Evolutionary conservation across 305 asterid species (phyloP).

Genomic region (Fraxinus sp.): DNA sequence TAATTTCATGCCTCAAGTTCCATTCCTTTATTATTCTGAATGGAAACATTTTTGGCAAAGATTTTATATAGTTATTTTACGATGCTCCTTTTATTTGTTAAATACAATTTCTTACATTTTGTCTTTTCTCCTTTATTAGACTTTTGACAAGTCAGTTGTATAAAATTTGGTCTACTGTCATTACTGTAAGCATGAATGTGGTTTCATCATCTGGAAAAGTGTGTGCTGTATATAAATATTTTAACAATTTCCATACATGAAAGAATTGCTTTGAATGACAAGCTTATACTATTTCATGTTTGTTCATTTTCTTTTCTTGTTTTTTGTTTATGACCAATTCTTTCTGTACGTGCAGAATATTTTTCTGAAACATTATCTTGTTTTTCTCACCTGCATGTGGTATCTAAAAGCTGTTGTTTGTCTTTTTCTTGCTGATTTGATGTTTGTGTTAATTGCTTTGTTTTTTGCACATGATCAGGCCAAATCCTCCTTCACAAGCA

Average conservation of each 20-base stretch:
- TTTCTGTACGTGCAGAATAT: constrained; percentile 20
- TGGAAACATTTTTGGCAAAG: neutral
- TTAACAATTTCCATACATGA: neutral
- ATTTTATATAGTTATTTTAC: neutral
- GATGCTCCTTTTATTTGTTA: neutral
- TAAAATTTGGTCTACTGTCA: neutral
- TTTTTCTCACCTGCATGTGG: constrained; percentile 14
- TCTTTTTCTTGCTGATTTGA: constrained; percentile 18
- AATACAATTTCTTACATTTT: neutral
- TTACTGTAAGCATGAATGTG: constrained; percentile 14
- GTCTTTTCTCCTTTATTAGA: neutral
- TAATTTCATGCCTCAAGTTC: neutral
- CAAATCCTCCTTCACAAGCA: constrained; percentile 96
- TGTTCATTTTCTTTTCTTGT: neutral
- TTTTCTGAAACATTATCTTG: constrained; percentile 17
- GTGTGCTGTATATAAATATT: neutral
- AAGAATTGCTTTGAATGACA: constrained; percentile 5
- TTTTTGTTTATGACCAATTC: constrained; percentile 5
- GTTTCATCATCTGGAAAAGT: constrained; percentile 6
- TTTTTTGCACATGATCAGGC: constrained; percentile 50
- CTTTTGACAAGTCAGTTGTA: neutral
- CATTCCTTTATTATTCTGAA: neutral
- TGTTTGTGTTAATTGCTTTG: constrained; percentile 27
- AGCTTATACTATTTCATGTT: constrained; percentile 1
- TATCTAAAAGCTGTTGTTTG: constrained; percentile 16